These are phyloP conservation scores for Pinus taeda DNA, from an alignment of 75 land plant genomes.

Conservation along the genomic window DNA sequence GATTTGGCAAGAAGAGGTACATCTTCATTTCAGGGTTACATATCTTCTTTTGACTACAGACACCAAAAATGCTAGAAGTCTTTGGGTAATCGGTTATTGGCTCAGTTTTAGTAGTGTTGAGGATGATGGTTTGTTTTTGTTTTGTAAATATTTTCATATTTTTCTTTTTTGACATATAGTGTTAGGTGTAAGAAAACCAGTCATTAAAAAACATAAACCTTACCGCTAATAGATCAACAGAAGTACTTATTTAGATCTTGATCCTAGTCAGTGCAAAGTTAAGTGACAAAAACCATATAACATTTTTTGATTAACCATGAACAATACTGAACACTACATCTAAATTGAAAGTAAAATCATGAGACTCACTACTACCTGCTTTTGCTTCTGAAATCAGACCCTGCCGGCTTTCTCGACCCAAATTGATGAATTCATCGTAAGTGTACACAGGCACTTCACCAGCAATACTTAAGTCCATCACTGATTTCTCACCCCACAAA, in stretches of 20 bases:
- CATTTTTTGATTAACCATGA: background rate
- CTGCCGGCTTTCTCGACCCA: constrained; percentile 45
- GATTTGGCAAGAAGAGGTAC: no score
- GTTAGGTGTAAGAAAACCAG: background rate
- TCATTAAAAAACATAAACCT: background rate
- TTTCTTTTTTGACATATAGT: no score
- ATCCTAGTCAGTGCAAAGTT: background rate
- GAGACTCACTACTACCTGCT: constrained; percentile 28
- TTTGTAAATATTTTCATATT: no score
- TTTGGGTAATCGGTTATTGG: no score
- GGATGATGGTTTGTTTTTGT: no score
- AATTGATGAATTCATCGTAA: constrained; percentile 49
- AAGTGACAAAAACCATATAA: background rate
- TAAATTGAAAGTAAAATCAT: background rate
- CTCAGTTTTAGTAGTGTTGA: no score
- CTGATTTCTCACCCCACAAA: constrained; percentile 84
- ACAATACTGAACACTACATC: background rate
- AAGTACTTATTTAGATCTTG: background rate
- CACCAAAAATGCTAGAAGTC: no score
- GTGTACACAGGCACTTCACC: constrained; percentile 41
- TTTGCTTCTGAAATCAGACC: constrained; percentile 17
- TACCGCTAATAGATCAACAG: background rate
- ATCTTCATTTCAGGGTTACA: no score
- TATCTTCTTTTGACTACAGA: no score
- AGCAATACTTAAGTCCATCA: constrained; percentile 11